These are phyloP conservation scores for Trichoderma erinaceum DNA, from an alignment of 495 filamentous ascomycete genomes.

Conservation along the genomic window DNA sequence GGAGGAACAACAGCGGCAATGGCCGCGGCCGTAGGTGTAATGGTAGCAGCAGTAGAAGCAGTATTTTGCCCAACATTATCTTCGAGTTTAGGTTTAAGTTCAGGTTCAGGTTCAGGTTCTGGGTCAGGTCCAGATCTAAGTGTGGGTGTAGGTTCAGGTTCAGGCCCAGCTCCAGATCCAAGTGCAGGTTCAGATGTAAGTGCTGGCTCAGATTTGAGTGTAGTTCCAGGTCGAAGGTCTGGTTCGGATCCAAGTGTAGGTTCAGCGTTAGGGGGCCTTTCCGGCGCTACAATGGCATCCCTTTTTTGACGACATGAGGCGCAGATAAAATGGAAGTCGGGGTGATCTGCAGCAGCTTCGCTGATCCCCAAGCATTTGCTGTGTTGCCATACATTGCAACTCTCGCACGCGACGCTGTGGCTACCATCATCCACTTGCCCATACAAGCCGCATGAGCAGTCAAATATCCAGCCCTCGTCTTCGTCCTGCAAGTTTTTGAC, in stretches of 20 bases:
- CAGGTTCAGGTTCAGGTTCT: too few species aligned
- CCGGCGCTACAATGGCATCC: not conserved
- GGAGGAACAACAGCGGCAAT: too few species aligned
- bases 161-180: too few species aligned
- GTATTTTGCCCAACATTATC: too few species aligned
- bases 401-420: conserved; percentile 91
- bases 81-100: too few species aligned
- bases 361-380: conserved; percentile 80
- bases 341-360: conserved; percentile 68
- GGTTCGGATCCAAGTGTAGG: not conserved
- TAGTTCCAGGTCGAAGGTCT: too few species aligned
- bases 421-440: conserved; percentile 90
- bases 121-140: too few species aligned
- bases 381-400: conserved; percentile 94
- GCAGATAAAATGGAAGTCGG: conserved; percentile 88
- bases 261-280: not conserved
- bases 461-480: conserved; percentile 89
- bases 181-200: not conserved
- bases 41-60: too few species aligned
- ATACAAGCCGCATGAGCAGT: conserved; percentile 84
- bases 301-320: not conserved
- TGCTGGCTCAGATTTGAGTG: too few species aligned
- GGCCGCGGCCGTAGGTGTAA: too few species aligned
- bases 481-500: conserved; percentile 63
- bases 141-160: too few species aligned